Base-by-base conservation (phyloP, 345 rosid species). In the Isatis tinctoria region DNA sequence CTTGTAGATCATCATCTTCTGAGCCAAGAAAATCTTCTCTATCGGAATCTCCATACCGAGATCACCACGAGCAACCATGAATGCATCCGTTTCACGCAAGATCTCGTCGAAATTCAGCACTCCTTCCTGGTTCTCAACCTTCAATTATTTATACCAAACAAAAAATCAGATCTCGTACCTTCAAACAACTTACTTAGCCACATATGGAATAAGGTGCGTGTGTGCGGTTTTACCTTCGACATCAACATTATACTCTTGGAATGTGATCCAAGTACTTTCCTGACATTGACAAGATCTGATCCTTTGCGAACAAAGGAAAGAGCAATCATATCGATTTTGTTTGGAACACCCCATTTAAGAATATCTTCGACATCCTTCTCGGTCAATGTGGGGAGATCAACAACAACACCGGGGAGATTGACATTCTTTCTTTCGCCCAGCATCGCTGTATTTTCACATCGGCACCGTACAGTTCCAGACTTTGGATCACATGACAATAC, bases 41-140 rank as follows among this genome's bases (percentile, higher is more conserved):
- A 67, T 67, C 3, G 71, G 71, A 4, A 67, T 67, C 48, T 67
- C 71, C 71, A 67, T 67, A 5, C 71, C 71, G 1, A 67, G 71
- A 51, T 67, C 71, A 35, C 71, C 71, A 14, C 71, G 47, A 49
- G 71, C 71, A 51, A 67, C 60, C 71, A 67, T 67, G 43, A 67
- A 67, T 14, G 71, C 71, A 67, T 67, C 71, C 1, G 71, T 49
- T 35, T 67, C 60, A 22, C 60, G 60, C 71, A 67, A 51, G 26
- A 67, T 67, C 47, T 67, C 71, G 10, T 67, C 71, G 11, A 67
- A 67, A 16, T 67, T 67, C 48, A 51, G 24, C 24, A 67, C 71
- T 14, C 71, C 71, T 67, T 67, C 71, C 60, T 67, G 71, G 60
- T 67, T 67, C 71, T 67, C 71, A 67, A 67, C 71, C 71, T 67